phyloP scores from a whole-genome alignment of 129 eudicot genomes.

The Chrysanthemum seticuspe region DNA sequence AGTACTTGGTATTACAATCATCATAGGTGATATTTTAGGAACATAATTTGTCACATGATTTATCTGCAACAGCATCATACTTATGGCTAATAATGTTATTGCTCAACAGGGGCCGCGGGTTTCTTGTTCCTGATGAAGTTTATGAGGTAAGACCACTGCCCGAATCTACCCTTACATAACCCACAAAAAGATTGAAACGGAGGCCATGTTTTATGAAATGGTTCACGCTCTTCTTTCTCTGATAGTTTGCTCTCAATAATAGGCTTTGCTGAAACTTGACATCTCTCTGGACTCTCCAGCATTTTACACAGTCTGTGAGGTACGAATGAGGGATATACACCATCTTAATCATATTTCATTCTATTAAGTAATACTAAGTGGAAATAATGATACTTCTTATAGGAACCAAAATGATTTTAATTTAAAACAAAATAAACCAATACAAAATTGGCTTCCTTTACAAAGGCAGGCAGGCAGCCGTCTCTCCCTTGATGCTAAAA shows the following conservation, averaged over 20 bases:
- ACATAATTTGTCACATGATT: background rate
- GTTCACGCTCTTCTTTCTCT: conserved; percentile 14
- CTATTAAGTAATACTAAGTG: background rate
- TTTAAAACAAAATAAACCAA: background rate
- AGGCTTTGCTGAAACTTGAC: conserved; percentile 80
- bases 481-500: no score
- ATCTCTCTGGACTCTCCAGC: conserved; percentile 88
- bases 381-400: background rate
- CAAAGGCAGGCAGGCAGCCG: no score
- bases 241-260: conserved; percentile 15
- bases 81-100: conserved; percentile 18
- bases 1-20: background rate
- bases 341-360: conserved; percentile 4
- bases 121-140: conserved; percentile 83
- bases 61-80: conserved; percentile 10
- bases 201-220: background rate
- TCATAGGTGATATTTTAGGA: background rate
- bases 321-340: conserved; percentile 25
- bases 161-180: background rate
- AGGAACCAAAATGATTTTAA: background rate
- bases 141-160: conserved; percentile 51
- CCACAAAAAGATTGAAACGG: background rate
- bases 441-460: no score
- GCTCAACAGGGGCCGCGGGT: conserved; percentile 72
- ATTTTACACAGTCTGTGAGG: conserved; percentile 93